These are phyloP conservation scores for Cucurbita argyrosperma DNA, from an alignment of 306 rosid species.

Conservation along the genomic window DNA sequence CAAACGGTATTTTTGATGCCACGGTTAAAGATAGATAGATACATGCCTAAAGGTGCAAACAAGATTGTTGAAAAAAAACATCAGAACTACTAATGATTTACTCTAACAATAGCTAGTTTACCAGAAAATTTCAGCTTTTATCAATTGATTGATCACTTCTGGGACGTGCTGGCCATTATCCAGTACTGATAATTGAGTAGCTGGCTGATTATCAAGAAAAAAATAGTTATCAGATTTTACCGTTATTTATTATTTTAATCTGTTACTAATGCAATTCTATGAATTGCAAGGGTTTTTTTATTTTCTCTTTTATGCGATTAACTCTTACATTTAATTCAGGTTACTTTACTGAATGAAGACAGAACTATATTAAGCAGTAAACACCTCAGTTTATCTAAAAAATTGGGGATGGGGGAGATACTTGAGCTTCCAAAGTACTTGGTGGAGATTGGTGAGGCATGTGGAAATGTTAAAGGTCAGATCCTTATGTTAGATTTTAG, in stretches of 20 bases:
- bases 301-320: not conserved
- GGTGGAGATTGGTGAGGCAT: conserved; percentile 16
- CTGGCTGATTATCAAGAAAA: not conserved
- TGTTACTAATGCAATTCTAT: not conserved
- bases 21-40: not conserved
- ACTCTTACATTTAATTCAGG: conserved; percentile 6
- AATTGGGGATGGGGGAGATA: conserved; percentile 5
- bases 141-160: not conserved
- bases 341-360: conserved; percentile 21
- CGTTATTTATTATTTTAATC: not conserved
- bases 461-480: conserved; percentile 11
- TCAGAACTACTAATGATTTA: not conserved
- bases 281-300: not conserved
- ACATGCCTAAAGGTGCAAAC: not conserved
- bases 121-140: not conserved
- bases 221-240: not conserved
- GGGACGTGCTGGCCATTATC: not conserved
- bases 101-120: not conserved
- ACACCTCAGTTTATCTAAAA: conserved; percentile 11
- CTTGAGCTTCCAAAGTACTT: conserved; percentile 17
- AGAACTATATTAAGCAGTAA: conserved; percentile 12
- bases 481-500: not conserved
- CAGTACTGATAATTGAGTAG: no score
- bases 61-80: not conserved
- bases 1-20: not conserved